These are phyloP conservation scores for Lenwebbia sp. DNA, from an alignment of 345 rosid genomes.

Conservation along the genomic window DNA sequence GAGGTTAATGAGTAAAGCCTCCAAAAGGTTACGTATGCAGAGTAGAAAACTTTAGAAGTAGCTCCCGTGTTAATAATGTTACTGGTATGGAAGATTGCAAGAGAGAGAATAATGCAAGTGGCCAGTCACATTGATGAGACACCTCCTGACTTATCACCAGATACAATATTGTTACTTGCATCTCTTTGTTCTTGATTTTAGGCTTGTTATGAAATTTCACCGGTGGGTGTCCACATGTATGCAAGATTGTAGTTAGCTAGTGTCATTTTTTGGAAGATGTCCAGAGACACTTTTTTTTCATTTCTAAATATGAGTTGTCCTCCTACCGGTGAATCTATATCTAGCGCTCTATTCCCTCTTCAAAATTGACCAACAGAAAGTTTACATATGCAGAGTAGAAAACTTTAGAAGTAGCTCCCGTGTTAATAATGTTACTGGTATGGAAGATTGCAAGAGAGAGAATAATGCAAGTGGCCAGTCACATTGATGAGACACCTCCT, in stretches of 20 bases:
- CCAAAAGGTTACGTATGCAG: not conserved
- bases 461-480: not conserved
- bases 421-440: not conserved
- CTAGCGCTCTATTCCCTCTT: not conserved
- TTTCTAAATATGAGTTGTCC: not conserved
- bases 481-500: not conserved
- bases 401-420: not conserved
- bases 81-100: not conserved
- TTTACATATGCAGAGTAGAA: not conserved
- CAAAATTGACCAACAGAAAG: not conserved
- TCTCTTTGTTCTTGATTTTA: not conserved
- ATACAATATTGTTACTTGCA: not conserved
- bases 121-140: not conserved
- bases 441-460: not conserved
- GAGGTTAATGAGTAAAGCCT: not conserved
- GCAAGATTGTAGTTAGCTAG: not conserved
- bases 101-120: not conserved
- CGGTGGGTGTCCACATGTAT: not conserved
- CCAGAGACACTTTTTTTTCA: not conserved
- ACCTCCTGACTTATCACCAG: too few relatives aligned
- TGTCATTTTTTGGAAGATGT: not conserved
- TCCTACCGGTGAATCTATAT: not conserved
- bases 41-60: not conserved
- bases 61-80: not conserved
- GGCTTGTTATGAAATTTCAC: not conserved